Conservation (phyloP, 306 rosid species). For the Canavalia gladiata region DNA sequence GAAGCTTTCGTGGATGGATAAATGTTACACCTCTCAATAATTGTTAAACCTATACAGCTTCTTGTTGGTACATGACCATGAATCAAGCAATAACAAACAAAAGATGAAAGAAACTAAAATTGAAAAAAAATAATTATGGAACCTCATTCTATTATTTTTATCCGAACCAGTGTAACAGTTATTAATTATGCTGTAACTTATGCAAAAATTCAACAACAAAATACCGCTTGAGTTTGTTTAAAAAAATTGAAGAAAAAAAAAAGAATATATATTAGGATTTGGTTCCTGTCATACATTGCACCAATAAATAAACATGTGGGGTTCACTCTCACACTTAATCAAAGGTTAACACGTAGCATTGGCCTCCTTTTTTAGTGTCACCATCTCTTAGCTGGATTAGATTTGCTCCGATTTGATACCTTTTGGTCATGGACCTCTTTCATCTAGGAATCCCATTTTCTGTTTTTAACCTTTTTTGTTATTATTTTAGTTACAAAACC, state of each 20-base stretch:
- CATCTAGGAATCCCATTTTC: constrained; percentile 1
- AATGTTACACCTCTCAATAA: not conserved
- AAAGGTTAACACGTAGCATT: constrained; percentile 59
- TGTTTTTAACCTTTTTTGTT: not conserved
- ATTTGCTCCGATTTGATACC: constrained; percentile 58
- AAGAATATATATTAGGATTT: not conserved
- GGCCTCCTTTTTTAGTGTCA: constrained; percentile 49
- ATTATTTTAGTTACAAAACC: not conserved
- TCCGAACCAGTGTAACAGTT: not conserved
- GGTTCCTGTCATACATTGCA: not conserved
- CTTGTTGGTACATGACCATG: not conserved
- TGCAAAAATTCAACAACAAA: not conserved
- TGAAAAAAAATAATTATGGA: not conserved
- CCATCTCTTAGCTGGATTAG: constrained; percentile 55
- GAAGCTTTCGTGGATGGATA: not conserved
- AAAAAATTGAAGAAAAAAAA: not conserved
- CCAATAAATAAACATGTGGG: not conserved
- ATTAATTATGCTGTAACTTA: not conserved
- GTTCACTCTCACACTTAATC: not conserved
- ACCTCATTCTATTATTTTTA: not conserved
- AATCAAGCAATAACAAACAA: not conserved
- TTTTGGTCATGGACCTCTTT: constrained; percentile 20
- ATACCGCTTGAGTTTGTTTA: not conserved
- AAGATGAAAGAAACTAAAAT: not conserved
- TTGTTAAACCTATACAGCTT: not conserved